phyloP scores from a whole-genome alignment of 2,329 filamentous ascomycete species.

The Catunica adiposa region DNA sequence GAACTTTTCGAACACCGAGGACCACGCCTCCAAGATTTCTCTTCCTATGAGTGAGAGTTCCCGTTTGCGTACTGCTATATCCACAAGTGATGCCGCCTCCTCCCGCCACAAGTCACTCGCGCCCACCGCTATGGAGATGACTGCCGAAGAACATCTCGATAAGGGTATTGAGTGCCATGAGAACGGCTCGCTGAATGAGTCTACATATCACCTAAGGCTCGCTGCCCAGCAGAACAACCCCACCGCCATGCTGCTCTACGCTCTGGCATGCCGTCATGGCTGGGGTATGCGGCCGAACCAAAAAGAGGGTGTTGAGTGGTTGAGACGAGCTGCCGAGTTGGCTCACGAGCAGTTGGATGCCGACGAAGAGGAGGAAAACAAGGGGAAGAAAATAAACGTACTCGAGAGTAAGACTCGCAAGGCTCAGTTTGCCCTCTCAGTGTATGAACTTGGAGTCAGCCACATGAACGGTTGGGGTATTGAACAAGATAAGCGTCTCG shows the following conservation, averaged over 20 bases:
- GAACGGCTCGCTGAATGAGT: slow-evolving; percentile 73
- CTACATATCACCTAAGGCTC: slow-evolving; percentile 85
- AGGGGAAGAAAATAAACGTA: slow-evolving; percentile 46
- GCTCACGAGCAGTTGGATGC: slow-evolving; percentile 71
- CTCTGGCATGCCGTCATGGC: slow-evolving; percentile 83
- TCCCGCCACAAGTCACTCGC: slow-evolving; percentile 32
- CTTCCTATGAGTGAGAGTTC: slow-evolving; percentile 22
- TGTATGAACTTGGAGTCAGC: slow-evolving; percentile 90
- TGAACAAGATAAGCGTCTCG: slow-evolving; percentile 75
- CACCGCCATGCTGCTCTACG: slow-evolving; percentile 91
- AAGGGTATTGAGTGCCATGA: slow-evolving; percentile 87
- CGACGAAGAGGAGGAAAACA: slow-evolving; percentile 51
- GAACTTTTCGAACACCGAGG: slow-evolving; percentile 32
- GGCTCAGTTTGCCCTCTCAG: slow-evolving; percentile 84
- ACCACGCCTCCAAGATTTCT: slow-evolving; percentile 31
- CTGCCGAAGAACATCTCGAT: slow-evolving; percentile 72
- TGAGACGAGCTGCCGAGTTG: slow-evolving; percentile 76
- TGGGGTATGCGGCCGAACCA: slow-evolving; percentile 96
- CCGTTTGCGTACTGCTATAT: slow-evolving; percentile 30
- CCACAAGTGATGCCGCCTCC: slow-evolving; percentile 37
- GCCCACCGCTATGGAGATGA: slow-evolving; percentile 49
- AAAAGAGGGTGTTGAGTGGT: slow-evolving; percentile 76
- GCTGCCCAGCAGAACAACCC: slow-evolving; percentile 75
- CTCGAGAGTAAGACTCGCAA: slow-evolving; percentile 66
- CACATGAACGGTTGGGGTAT: slow-evolving; percentile 99